phyloP scores from a whole-genome alignment of 805 yeast species.

The Metschnikowia cubensis region DNA sequence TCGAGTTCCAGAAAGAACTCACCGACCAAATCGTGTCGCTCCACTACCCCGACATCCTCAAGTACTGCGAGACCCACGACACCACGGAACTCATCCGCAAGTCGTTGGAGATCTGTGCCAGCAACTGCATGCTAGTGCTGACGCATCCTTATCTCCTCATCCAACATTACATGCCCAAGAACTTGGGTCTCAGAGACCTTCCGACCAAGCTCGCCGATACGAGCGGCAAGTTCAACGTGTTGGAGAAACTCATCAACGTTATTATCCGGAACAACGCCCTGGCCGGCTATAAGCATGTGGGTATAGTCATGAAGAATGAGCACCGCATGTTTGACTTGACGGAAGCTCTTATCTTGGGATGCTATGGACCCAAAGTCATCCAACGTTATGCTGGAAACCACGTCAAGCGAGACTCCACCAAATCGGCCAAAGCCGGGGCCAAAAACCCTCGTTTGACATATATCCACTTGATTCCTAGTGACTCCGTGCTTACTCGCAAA shows the following conservation, averaged over 20 bases:
- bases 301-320: slow-evolving; percentile 64
- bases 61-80: slow-evolving; percentile 68
- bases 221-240: slow-evolving; percentile 76
- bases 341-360: slow-evolving; percentile 68
- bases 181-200: slow-evolving; percentile 64
- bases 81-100: slow-evolving; percentile 56
- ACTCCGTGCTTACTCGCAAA: slow-evolving; percentile 23
- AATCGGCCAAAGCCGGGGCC: slow-evolving; percentile 15
- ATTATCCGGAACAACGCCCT: slow-evolving; percentile 35
- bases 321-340: slow-evolving; percentile 63
- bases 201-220: slow-evolving; percentile 69
- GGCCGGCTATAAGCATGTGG: slow-evolving; percentile 47
- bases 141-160: slow-evolving; percentile 87
- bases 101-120: slow-evolving; percentile 68
- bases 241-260: slow-evolving; percentile 60
- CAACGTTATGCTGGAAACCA: slow-evolving; percentile 61
- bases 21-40: slow-evolving; percentile 88
- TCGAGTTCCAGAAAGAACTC: slow-evolving; percentile 80
- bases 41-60: slow-evolving; percentile 86
- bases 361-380: slow-evolving; percentile 42
- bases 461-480: slow-evolving; percentile 44
- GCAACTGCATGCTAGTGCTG: slow-evolving; percentile 74
- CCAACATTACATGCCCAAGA: slow-evolving; percentile 81
- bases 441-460: slow-evolving; percentile 14
- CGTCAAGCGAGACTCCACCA: slow-evolving; percentile 45